Base-by-base conservation (phyloP, 805 yeast species). In the Barnettozyma botsteinii region DNA sequence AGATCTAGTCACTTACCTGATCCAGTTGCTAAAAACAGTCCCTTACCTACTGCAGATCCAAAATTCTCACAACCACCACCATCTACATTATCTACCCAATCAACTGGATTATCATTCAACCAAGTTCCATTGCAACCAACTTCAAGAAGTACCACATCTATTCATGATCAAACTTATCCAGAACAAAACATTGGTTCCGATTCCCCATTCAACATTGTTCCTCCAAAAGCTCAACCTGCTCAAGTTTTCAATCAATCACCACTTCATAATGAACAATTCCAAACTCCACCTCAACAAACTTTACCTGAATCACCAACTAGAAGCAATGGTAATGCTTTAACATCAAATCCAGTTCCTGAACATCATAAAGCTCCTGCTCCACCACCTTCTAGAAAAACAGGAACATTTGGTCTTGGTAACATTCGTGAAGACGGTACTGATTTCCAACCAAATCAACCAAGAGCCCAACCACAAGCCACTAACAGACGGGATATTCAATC, bases 351-450 rank as follows among this genome's bases (percentile, higher is more conserved):
- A 33, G 40, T 21, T 7, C 23, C 7, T 9, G 25, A 22, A 11
- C 27, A 35, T 13, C 53, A 20, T 28, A 64, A 64, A 30, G 70
- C 75, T 4, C 81, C 81, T 6, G 70, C 72, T 4, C 75, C 78
- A 27, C 82, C 81, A 15, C 81, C 80, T 28, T 69, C 81, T 56
- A 76, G 73, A 51, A 67, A 66, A 12, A 57, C 57, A 9, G 49
- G 46, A 4, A 60, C 47, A 13, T 44, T 49, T 29, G 43, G 46
- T 30, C 37, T 53, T 25, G 43, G 48, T 15, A 55, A 59, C 40
- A 59, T 67, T 44, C 64, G 61, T 43, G 62, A 58, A 31, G 55
- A 57, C 28, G 50, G 52, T 22, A 57, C 53, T 21, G 46, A 42
- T 30, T 42, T 38, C 35, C 42, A 39, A 33, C 21, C 38, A 7